phyloP scores from a whole-genome alignment of 2,329 filamentous ascomycete genomes.

The Talaromyces sp. region DNA sequence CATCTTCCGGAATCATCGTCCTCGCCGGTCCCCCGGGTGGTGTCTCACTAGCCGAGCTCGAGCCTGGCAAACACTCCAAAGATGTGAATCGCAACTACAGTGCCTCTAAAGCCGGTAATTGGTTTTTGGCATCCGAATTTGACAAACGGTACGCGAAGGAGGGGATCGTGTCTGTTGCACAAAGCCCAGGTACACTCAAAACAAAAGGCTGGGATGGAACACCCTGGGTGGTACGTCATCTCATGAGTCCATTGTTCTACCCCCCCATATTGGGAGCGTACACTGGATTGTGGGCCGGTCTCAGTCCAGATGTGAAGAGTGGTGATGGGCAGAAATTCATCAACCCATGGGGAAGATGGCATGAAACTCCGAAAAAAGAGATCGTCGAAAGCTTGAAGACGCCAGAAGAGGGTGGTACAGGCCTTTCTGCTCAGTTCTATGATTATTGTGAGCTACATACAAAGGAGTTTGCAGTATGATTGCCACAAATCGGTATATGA shows the following conservation, averaged over 20 bases:
- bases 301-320: conserved; percentile 43
- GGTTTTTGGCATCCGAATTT: conserved; percentile 33
- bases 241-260: conserved; percentile 27
- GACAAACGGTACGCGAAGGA: conserved; percentile 19
- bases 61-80: conserved; percentile 20
- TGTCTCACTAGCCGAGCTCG: conserved; percentile 22
- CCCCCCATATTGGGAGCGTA: conserved; percentile 43
- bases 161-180: conserved; percentile 11
- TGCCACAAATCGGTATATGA: background rate
- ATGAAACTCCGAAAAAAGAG: background rate
- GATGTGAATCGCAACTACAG: conserved; percentile 24
- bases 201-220: conserved; percentile 1
- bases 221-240: background rate
- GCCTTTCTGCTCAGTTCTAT: background rate
- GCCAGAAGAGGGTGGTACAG: background rate
- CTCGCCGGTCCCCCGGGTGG: conserved; percentile 19
- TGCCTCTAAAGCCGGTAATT: conserved; percentile 37
- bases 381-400: background rate
- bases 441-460: background rate
- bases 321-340: conserved; percentile 16
- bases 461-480: background rate
- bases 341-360: conserved; percentile 20
- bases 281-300: conserved; percentile 47
- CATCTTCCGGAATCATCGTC: conserved; percentile 29
- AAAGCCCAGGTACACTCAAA: conserved; percentile 7